Conservation (phyloP, 2,329 filamentous ascomycete genomes). For the Xylaria polymorpha region DNA sequence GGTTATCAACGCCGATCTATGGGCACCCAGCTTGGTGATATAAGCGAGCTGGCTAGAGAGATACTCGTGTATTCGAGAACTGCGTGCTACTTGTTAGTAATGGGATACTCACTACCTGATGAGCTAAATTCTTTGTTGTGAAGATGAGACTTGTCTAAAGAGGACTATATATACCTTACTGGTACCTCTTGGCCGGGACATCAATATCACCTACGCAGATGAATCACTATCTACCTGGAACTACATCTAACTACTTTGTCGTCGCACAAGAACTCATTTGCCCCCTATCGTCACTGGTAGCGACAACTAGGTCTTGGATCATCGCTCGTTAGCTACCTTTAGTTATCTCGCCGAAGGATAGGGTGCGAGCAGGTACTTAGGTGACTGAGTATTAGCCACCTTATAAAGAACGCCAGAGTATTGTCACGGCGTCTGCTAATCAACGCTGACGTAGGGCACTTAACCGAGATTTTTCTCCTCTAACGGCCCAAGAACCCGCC, state of each 20-base stretch:
- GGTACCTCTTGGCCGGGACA: not conserved
- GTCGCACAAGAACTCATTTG: conserved; percentile 26
- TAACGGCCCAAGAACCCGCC: conserved; percentile 36
- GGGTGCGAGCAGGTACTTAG: not conserved
- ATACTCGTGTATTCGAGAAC: not conserved
- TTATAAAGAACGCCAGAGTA: not conserved
- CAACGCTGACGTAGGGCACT: conserved; percentile 4
- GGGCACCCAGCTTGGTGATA: not conserved
- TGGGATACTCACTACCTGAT: not conserved
- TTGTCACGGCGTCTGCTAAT: not conserved
- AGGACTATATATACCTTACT: not conserved
- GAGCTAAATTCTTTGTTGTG: not conserved
- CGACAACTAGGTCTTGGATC: conserved; percentile 6
- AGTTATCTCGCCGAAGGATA: not conserved
- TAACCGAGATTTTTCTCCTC: conserved; percentile 7
- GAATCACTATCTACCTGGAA: conserved; percentile 30
- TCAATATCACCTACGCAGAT: conserved; percentile 28
- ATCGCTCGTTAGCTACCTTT: not conserved
- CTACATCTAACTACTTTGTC: conserved; percentile 40
- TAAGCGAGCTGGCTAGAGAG: not conserved
- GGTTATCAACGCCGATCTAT: conserved; percentile 15
- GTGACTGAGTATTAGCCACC: conserved; percentile 1
- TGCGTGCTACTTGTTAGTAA: conserved; percentile 2
- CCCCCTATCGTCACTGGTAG: conserved; percentile 24
- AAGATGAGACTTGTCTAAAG: not conserved